Conservation (phyloP, 805 yeast genomes). For the Sugiyamaella boreocaroliniensis region DNA sequence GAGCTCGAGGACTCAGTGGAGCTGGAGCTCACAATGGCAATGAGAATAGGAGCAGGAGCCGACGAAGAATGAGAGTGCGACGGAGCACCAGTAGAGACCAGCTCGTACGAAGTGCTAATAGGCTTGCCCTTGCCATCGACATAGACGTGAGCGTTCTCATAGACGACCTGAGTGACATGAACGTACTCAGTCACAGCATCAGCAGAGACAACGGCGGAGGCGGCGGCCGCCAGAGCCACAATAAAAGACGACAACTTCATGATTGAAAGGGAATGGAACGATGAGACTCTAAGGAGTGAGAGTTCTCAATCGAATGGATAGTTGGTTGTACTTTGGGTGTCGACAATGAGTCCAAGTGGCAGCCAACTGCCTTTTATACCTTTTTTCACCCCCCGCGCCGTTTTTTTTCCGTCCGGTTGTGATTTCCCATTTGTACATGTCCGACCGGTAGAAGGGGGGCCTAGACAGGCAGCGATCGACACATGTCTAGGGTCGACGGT, state of each 20-base stretch:
- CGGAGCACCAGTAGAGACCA: constrained; percentile 16
- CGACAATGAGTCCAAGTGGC: too few relatives aligned
- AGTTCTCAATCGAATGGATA: not conserved
- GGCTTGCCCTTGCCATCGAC: constrained; percentile 25
- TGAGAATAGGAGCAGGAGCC: constrained; percentile 9
- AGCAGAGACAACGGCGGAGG: constrained; percentile 9
- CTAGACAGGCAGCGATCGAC: too few relatives aligned
- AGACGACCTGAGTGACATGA: constrained; percentile 18
- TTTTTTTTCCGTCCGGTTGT: too few relatives aligned
- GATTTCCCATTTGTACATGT: too few relatives aligned
- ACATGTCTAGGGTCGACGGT: too few relatives aligned
- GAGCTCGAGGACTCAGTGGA: constrained; percentile 8
- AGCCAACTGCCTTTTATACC: too few relatives aligned
- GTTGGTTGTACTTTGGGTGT: too few relatives aligned
- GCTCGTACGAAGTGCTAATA: constrained; percentile 16
- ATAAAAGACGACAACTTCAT: constrained; percentile 16
- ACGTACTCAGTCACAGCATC: constrained; percentile 17
- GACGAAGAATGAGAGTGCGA: constrained; percentile 10
- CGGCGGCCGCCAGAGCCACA: constrained; percentile 8
- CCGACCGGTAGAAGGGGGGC: too few relatives aligned
- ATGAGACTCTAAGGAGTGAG: not conserved
- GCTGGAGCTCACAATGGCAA: constrained; percentile 3
- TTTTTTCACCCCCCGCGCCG: too few relatives aligned
- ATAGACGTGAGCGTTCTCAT: constrained; percentile 21
- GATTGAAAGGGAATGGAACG: not conserved